phyloP scores from a whole-genome alignment of 73 alveolate species.

The Paramecium bursaria region DNA sequence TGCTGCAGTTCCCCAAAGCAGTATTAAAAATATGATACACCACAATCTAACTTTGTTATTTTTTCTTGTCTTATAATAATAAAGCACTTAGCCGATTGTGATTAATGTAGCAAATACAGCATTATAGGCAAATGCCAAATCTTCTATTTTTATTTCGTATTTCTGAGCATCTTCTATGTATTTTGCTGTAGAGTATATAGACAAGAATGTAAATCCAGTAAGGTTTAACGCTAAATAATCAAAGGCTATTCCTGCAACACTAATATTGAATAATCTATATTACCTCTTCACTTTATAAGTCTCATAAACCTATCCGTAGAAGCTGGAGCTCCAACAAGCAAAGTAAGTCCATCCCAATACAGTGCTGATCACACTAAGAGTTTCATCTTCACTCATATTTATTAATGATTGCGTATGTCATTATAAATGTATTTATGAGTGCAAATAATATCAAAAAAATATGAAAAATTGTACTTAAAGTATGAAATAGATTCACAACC shows the following conservation, averaged over 20 bases:
- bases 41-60: slow-evolving; percentile 49
- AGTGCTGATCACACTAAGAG: slow-evolving; percentile 35
- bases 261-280: neutral
- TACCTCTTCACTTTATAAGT: slow-evolving; percentile 81
- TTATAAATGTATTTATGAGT: no score
- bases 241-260: slow-evolving; percentile 91
- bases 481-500: no score
- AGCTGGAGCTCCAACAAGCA: slow-evolving; percentile 90
- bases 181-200: slow-evolving; percentile 83
- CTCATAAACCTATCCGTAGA: slow-evolving; percentile 88
- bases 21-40: slow-evolving; percentile 25
- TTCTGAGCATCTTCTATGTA: slow-evolving; percentile 54
- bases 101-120: slow-evolving; percentile 83
- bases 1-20: slow-evolving; percentile 11
- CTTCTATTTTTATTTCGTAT: slow-evolving; percentile 86
- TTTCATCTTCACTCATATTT: neutral
- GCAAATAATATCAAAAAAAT: no score
- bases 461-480: no score
- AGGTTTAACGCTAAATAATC: slow-evolving; percentile 91
- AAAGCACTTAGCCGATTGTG: slow-evolving; percentile 71
- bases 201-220: slow-evolving; percentile 88
- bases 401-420: neutral
- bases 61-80: slow-evolving; percentile 67
- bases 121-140: slow-evolving; percentile 89
- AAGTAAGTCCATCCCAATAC: slow-evolving; percentile 93